Evolutionary conservation across 169 alveolate genomes (phyloP), one percentile per base, ranked within the genome.

Genomic region (Plasmodium billcollinsi): DNA sequence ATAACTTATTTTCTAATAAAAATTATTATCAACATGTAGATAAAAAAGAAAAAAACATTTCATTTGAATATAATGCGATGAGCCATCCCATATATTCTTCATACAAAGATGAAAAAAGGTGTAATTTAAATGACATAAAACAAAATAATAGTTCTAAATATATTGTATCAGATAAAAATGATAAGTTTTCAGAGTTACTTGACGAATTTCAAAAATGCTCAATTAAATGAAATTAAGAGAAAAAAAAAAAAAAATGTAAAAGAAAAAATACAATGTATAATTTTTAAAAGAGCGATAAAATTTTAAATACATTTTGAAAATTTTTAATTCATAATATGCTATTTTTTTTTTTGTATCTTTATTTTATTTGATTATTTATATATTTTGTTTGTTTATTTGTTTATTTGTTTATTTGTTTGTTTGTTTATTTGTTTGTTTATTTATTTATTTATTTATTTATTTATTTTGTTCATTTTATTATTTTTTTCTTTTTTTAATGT

Each of bases 171-270:
- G 92, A 86, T n/a, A 86, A 86, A 49, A 86, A 72, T 72, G 88
- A 86, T 39, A 86, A 86, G 24, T 86, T 86, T 72, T 70, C 92
- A 12, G 92, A 86, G 45, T 49, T 86, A 15, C 65, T 86, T 8
- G 92, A 86, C 9, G 92, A 86, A 63, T 86, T 86, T 65, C 92
- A 86, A 21, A 86, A 86, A 12, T 29, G 50, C 9, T 72, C 73
- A 2, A 72, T 70, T 39, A 15, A 73, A 20, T 70, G 43, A 61
- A 49, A 20, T 15, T 39, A 24, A 24, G 2, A 26, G 0, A 24
- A 0, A 1, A 24, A 24, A 24, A 24, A 24, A 24, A 24, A 1
- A 24, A 24, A 24, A 24, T 24, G 1, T 50, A 3, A 18, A 54
- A 54, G 20, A 29, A 39, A 39, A 39, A 39, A 39, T 39, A 39